These are phyloP conservation scores for Meira nashicola DNA, from an alignment of 1,284 basidiomycete genomes.

Conservation along the genomic window DNA sequence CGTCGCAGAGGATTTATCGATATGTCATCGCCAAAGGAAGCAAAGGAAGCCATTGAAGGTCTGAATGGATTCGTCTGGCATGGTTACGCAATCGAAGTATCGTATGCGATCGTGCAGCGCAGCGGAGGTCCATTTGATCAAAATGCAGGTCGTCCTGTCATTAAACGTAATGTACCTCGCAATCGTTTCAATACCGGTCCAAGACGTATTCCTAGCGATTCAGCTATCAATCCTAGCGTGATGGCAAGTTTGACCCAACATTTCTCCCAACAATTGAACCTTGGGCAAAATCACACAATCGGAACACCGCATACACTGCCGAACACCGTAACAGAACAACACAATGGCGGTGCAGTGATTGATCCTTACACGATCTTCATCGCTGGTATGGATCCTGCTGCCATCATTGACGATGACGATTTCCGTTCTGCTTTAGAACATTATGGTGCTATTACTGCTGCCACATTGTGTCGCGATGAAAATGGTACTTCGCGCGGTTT, in stretches of 20 bases:
- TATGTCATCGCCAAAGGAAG: constrained; percentile 39
- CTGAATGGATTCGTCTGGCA: constrained; percentile 45
- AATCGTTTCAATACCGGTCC: constrained; percentile 31
- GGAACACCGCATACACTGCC: neutral
- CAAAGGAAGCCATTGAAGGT: constrained; percentile 35
- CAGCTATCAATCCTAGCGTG: neutral
- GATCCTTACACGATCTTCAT: constrained; percentile 18
- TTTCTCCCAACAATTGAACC: neutral
- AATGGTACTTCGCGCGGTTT: constrained; percentile 21
- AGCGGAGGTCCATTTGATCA: constrained; percentile 39
- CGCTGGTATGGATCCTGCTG: constrained; percentile 16
- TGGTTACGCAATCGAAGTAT: constrained; percentile 50
- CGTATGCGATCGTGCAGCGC: constrained; percentile 50
- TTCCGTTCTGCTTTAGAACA: constrained; percentile 18
- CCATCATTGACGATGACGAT: constrained; percentile 17
- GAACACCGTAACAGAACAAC: neutral
- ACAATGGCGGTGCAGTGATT: too few species aligned
- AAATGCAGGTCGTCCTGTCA: constrained; percentile 17
- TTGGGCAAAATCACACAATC: neutral
- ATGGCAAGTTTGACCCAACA: neutral
- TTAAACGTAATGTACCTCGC: constrained; percentile 30
- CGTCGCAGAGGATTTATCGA: constrained; percentile 51
- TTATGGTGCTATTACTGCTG: constrained; percentile 18
- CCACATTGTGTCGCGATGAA: constrained; percentile 19
- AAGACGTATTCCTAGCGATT: constrained; percentile 19